Conservation (phyloP, 2,329 filamentous ascomycete species). For the Leptographium procerum region DNA sequence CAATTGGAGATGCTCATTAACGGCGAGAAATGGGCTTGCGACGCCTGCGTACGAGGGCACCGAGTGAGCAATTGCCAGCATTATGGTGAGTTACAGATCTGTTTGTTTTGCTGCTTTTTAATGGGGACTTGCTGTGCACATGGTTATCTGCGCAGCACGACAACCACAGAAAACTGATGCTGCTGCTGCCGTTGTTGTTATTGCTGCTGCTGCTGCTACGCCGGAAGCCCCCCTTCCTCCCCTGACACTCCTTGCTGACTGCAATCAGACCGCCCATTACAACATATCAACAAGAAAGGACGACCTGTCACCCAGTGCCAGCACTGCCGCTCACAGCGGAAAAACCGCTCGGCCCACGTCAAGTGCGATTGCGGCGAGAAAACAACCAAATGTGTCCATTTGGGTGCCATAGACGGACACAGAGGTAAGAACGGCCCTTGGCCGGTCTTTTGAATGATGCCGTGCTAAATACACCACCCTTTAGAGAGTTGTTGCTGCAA, state of each 20-base stretch:
- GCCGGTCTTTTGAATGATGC: background rate
- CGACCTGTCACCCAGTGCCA: constrained; percentile 95
- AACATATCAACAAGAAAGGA: constrained; percentile 95
- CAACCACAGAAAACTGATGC: too few species aligned
- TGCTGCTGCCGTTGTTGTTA: background rate
- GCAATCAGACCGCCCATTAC: constrained; percentile 73
- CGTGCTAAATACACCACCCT: constrained; percentile 3
- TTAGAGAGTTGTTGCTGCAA: constrained; percentile 59
- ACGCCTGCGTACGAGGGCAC: constrained; percentile 95
- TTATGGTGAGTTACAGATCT: constrained; percentile 58
- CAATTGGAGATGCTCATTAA: constrained; percentile 62
- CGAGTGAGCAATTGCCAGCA: constrained; percentile 98
- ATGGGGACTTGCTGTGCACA: background rate
- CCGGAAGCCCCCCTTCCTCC: too few species aligned
- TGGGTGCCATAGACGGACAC: constrained; percentile 46
- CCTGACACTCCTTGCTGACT: background rate
- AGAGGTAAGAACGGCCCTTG: constrained; percentile 34
- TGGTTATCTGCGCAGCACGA: too few species aligned
- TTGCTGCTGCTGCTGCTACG: background rate
- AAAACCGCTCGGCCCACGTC: constrained; percentile 86
- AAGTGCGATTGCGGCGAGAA: constrained; percentile 98
- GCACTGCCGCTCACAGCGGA: constrained; percentile 92
- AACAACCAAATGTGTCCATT: constrained; percentile 56
- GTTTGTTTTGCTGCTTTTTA: background rate
- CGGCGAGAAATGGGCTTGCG: constrained; percentile 96